Percentiles rank a stretch among this genome's conserved stretches.
Evolutionary conservation across 2,329 filamentous ascomycete genomes (phyloP).

Genomic region (Nemania serpens): DNA sequence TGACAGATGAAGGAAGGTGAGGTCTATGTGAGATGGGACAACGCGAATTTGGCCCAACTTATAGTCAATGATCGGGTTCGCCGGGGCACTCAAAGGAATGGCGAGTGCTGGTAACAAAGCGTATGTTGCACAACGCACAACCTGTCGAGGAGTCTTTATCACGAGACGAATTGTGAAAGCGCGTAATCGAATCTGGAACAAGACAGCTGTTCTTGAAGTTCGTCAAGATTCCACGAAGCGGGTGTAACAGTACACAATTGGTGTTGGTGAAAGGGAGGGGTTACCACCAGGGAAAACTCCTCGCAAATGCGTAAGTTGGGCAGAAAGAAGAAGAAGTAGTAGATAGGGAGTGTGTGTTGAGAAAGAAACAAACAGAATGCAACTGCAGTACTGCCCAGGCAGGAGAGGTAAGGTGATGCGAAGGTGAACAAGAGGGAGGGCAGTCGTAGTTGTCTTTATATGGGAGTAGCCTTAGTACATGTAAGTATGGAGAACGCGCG

Average conservation of each 20-base stretch:
- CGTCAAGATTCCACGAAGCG: conserved; percentile 8
- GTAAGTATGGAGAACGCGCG: no score
- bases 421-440: background rate
- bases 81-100: conserved; percentile 23
- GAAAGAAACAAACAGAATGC: background rate
- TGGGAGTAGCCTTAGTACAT: background rate
- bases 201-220: conserved; percentile 12
- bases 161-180: conserved; percentile 7
- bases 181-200: conserved; percentile 13
- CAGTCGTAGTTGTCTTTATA: background rate
- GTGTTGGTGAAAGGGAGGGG: conserved; percentile 4
- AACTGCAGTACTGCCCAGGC: conserved; percentile 6
- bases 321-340: background rate
- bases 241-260: conserved; percentile 18
- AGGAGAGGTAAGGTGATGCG: conserved; percentile 9
- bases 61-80: conserved; percentile 13
- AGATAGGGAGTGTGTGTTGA: background rate
- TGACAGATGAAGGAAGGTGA: conserved; percentile 12
- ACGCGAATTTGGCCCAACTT: conserved; percentile 3
- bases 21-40: conserved; percentile 3
- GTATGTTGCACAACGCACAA: background rate
- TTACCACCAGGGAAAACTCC: conserved; percentile 13
- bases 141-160: conserved; percentile 18
- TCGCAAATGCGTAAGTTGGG: conserved; percentile 10
- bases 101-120: conserved; percentile 12